Evolutionary conservation across 148 eudicot species (phyloP), one percentile per base, ranked within the genome.

Genomic region (Camellia sinensis): DNA sequence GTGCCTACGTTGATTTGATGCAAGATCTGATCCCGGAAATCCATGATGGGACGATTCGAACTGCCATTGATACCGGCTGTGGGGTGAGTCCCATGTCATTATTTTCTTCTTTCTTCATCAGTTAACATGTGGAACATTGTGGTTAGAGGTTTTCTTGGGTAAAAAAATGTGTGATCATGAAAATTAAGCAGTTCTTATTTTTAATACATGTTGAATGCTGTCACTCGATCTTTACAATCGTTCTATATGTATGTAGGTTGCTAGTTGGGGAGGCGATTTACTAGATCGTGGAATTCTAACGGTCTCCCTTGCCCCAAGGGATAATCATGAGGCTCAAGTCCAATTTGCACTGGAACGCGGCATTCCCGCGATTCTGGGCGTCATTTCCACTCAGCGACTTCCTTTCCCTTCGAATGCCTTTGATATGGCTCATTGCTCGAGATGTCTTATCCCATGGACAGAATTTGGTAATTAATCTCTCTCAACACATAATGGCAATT

Each of bases 381-480:
- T 94, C 73, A 89, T 94, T 64, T 91, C 98, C 9, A 90, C 95
- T 0, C 97, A 94, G 76, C 73, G 98, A 43, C 95, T 94, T 87
- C 98, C 98, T 78, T 94, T 91, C 83, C 97, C 98, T 63, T 94
- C 98, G 0, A 94, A 86, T 85, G 89, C 98, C 3, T 94, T 94
- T 76, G 98, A 94, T 75, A 91, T 94, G 97, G 98, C 98, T 80
- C 98, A 94, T 79, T 94, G 98, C 91, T 94, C 98, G 41, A 89
- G 98, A 79, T 94, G 98, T 83, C 92, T 94, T 21, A 94, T 94
- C 71, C 98, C 98, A 41, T 94, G 98, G 98, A 90, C 97, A 3
- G 97, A 94, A 85, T 94, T 88, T 80, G 98, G 98, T 94, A 91
- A 18, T 84, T 37, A 50, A 2, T 48, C 67, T 62, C 15, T 48